phyloP scores from a whole-genome alignment of 2,329 filamentous ascomycete species.

The Cladorrhinum sp. region DNA sequence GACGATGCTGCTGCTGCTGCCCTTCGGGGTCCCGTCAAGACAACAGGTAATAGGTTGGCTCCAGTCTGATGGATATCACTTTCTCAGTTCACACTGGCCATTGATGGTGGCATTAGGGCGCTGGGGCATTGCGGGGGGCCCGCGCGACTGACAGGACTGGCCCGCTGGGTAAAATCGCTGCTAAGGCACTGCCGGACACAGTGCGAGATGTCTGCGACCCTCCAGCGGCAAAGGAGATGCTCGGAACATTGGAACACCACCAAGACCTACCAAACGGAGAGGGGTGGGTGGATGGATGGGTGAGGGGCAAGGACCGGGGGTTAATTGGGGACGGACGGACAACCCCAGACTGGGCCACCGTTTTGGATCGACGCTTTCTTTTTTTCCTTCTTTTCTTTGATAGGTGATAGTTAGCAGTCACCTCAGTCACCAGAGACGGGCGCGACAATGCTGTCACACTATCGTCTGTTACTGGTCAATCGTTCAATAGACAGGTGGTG shows the following conservation, averaged over 20 bases:
- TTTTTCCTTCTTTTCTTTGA: background rate
- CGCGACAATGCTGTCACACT: background rate
- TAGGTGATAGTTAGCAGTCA: background rate
- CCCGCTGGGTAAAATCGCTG: constrained; percentile 17
- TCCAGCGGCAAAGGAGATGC: constrained; percentile 5
- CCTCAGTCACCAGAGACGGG: background rate
- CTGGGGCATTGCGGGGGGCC: background rate
- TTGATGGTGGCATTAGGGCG: background rate
- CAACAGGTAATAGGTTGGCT: background rate
- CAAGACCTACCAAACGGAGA: background rate
- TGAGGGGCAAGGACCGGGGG: too few species aligned
- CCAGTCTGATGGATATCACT: background rate
- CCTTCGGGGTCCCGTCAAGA: background rate
- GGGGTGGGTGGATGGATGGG: background rate
- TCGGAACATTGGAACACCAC: background rate
- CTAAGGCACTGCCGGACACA: constrained; percentile 15
- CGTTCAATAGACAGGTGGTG: background rate
- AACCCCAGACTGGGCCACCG: constrained; percentile 2
- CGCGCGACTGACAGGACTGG: constrained; percentile 11
- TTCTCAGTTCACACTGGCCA: background rate
- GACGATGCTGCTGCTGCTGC: constrained; percentile 17
- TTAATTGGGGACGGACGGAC: background rate
- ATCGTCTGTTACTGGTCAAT: constrained; percentile 5
- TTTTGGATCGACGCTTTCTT: constrained; percentile 2
- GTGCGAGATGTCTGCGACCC: constrained; percentile 6